phyloP scores from a whole-genome alignment of 768 basidiomycete genomes.

The Ramaria rubella region DNA sequence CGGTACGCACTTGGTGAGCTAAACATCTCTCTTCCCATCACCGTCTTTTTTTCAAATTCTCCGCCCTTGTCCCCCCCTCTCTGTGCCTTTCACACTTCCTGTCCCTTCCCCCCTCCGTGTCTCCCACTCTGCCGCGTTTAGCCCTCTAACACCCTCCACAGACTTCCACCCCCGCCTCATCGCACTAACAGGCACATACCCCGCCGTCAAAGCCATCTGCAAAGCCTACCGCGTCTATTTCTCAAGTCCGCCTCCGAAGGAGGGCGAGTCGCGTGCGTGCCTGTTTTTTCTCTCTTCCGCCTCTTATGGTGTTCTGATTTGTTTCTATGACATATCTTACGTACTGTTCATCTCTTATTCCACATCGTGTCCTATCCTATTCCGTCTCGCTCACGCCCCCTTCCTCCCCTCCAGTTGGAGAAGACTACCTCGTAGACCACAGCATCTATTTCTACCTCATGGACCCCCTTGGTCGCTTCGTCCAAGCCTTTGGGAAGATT shows the following conservation, averaged over 20 bases:
- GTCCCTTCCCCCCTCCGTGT: too few relatives aligned
- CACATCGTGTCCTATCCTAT: too few relatives aligned
- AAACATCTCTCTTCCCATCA: too few relatives aligned
- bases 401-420: too few relatives aligned
- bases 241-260: constrained; percentile 72
- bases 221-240: constrained; percentile 98
- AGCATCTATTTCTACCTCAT: constrained; percentile 98
- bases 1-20: too few relatives aligned
- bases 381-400: too few relatives aligned
- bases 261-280: constrained; percentile 47
- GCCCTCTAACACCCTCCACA: too few relatives aligned
- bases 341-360: too few relatives aligned
- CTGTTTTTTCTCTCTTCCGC: constrained; percentile 1
- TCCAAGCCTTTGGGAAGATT: constrained; percentile 93
- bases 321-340: too few relatives aligned
- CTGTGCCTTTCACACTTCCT: too few relatives aligned
- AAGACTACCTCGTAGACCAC: constrained; percentile 96
- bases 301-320: neutral
- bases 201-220: constrained; percentile 78
- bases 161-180: constrained; percentile 92
- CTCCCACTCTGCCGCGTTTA: too few relatives aligned
- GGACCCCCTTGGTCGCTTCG: constrained; percentile 91
- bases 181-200: constrained; percentile 85
- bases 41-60: too few relatives aligned
- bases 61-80: neutral